These are phyloP conservation scores for Chrysanthemum makinoi DNA, from an alignment of 129 eudicot genomes.

Conservation along the genomic window DNA sequence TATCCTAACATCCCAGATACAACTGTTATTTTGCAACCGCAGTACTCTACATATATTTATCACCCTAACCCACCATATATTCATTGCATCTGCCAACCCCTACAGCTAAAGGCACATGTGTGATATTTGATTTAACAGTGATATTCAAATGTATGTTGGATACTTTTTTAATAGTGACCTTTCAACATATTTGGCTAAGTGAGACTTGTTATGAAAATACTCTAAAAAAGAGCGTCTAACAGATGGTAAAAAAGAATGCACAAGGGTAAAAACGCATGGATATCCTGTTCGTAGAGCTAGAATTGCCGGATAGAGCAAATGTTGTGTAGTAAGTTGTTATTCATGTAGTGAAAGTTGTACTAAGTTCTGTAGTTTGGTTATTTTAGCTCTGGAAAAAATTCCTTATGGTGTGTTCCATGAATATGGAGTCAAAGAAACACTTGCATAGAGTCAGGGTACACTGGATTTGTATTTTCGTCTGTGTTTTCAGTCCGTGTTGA, in stretches of 20 bases:
- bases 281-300: not conserved
- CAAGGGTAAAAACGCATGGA: not conserved
- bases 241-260: not conserved
- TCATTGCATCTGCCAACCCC: constrained; percentile 17
- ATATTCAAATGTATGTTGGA: not conserved
- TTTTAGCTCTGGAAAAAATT: not conserved
- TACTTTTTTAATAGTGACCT: not conserved
- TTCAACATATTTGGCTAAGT: not conserved
- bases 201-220: not conserved
- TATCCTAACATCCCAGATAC: constrained; percentile 19
- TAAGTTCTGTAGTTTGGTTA: not conserved
- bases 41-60: constrained; percentile 18
- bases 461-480: no score
- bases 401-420: not conserved
- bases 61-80: constrained; percentile 21
- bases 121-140: not conserved
- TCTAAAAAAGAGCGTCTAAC: not conserved
- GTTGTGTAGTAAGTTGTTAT: not conserved
- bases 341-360: not conserved
- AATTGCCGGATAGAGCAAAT: not conserved
- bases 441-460: no score
- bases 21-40: constrained; percentile 11
- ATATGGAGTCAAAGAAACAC: not conserved
- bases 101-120: not conserved
- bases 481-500: no score